phyloP scores from a whole-genome alignment of 2,329 filamentous ascomycete genomes.

The Cercospora zeina region DNA sequence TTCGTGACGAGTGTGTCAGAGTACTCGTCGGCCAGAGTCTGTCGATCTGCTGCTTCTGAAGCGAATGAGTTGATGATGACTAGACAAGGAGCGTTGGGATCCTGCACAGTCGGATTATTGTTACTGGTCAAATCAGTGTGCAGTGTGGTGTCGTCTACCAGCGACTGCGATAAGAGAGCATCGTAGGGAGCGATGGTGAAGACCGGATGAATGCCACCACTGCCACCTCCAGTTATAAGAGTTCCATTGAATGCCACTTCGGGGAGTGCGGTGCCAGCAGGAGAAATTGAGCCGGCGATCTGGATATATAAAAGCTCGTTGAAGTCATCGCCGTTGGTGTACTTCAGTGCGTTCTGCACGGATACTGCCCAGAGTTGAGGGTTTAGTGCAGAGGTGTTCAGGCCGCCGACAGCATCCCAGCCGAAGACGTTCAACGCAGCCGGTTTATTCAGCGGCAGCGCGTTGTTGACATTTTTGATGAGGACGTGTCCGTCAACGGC shows the following conservation, averaged over 20 bases:
- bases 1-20: constrained; percentile 36
- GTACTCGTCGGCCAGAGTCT: constrained; percentile 32
- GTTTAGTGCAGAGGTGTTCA: constrained; percentile 21
- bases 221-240: constrained; percentile 36
- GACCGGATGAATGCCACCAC: constrained; percentile 32
- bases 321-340: constrained; percentile 21
- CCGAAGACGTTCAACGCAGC: constrained; percentile 54
- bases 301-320: constrained; percentile 21
- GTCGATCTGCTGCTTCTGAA: constrained; percentile 35
- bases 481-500: constrained; percentile 64
- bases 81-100: constrained; percentile 34
- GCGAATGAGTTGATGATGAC: constrained; percentile 39
- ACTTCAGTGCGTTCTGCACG: constrained; percentile 25
- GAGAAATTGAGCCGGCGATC: constrained; percentile 17
- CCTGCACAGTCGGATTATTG: constrained; percentile 31
- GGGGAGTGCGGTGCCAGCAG: constrained; percentile 18
- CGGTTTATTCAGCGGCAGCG: constrained; percentile 55
- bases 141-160: constrained; percentile 32
- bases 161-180: constrained; percentile 34
- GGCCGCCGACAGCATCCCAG: constrained; percentile 33
- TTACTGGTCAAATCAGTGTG: constrained; percentile 31
- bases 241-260: constrained; percentile 36
- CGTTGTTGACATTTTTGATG: constrained; percentile 59
- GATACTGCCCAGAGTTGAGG: constrained; percentile 19
- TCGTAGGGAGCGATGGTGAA: constrained; percentile 35